Base-by-base conservation (phyloP, 2,329 filamentous ascomycete genomes). In the Penicillium sp. region DNA sequence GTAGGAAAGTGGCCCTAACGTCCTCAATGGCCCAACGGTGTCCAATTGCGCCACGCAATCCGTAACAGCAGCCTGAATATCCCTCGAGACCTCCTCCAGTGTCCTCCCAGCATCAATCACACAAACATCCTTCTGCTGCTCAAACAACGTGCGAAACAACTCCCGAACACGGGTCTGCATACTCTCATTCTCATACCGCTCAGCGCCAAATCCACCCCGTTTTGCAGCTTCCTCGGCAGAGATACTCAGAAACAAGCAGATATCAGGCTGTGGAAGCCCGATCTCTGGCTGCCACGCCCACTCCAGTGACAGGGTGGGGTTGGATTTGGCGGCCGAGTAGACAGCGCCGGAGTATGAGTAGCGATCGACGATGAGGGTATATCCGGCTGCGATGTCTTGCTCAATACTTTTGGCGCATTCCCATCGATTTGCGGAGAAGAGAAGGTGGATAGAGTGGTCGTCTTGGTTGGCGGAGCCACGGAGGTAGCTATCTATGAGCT, bases 311-410 rank as follows among this genome's bases (percentile, higher is more conserved):
- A 97, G 83, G 1, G 81, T 76, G 0, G 88, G 85, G 68, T 91
- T 92, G 48, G 86, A 82, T 74, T 98, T 98, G 3, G 95, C 94
- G 0, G 92, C 92, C 26, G 89, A 92, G 80, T 98, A 99, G 53
- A 97, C 92, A 59, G 93, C 91, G 57, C 95, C 95, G 22, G 91
- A 95, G 81, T 97, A 94, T 75, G 96, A 96, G 80, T 98, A 99
- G 52, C 95, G 88, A 77, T 99, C 95, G 67, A 94, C 88, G 42
- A 99, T 82, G 35, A 99, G 84, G 0, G 87, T 95, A 22, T 83
- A 88, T 8, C 94, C 93, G 1, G 81, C 76, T 0, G 81, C 78
- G 6, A 97, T 80, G 56, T 80, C 76, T 40, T 74, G 62, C 37
- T 76, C 70, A 38, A 83, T 82, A 46, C 70, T 70, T 30, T 72